phyloP scores from a whole-genome alignment of 306 rosid species.

The Carpinus viminea region DNA sequence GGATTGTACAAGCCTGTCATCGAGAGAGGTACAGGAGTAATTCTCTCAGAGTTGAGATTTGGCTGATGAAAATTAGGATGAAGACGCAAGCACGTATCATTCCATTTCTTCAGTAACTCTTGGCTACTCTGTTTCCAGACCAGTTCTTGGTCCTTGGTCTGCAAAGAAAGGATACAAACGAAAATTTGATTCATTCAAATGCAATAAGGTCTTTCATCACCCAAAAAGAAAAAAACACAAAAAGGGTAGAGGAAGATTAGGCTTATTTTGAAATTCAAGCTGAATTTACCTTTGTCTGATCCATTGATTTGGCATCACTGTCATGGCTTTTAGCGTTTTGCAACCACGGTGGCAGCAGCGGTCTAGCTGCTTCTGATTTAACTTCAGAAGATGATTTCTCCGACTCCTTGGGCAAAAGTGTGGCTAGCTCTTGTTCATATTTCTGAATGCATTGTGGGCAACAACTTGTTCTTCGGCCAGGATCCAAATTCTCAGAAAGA shows the following conservation, averaged over 20 bases:
- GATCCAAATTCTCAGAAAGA: slow-evolving; percentile 59
- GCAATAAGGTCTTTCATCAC: neutral
- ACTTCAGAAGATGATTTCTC: slow-evolving; percentile 56
- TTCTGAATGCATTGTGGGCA: slow-evolving; percentile 67
- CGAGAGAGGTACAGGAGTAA: slow-evolving; percentile 51
- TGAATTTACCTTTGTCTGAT: slow-evolving; percentile 57
- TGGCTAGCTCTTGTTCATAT: slow-evolving; percentile 63
- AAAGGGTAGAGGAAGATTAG: neutral
- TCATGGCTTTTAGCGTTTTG: slow-evolving; percentile 64
- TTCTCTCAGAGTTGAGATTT: slow-evolving; percentile 54
- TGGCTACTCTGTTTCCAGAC: slow-evolving; percentile 54
- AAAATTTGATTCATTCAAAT: slow-evolving; percentile 11
- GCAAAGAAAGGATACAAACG: slow-evolving; percentile 27
- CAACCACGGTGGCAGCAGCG: slow-evolving; percentile 83
- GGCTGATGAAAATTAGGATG: slow-evolving; percentile 83
- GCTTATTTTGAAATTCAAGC: slow-evolving; percentile 1
- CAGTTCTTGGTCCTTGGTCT: slow-evolving; percentile 54
- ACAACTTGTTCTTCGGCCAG: slow-evolving; percentile 46
- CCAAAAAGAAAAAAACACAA: neutral
- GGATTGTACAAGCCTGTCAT: slow-evolving; percentile 54
- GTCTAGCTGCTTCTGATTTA: slow-evolving; percentile 49
- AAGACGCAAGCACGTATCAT: slow-evolving; percentile 58
- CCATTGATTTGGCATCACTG: slow-evolving; percentile 41
- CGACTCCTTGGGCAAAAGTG: slow-evolving; percentile 48
- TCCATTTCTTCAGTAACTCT: slow-evolving; percentile 86